Evolutionary conservation across 441 rosid species (phyloP).

Genomic region (Pelargonium fulgidum): DNA sequence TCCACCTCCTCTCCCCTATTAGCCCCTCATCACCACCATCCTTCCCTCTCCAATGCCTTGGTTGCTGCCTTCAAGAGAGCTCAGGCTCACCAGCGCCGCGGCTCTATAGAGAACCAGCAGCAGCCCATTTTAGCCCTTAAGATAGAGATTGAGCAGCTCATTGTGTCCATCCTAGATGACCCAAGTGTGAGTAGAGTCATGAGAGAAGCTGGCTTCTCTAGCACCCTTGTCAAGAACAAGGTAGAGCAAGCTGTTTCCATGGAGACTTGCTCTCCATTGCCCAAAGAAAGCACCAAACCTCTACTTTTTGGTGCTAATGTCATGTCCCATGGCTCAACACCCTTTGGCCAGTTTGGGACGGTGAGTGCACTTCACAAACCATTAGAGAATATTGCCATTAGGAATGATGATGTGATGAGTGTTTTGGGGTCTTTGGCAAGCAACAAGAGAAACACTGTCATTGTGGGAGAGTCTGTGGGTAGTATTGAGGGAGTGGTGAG

Average conservation of each 20-base stretch:
- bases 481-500: constrained; percentile 40
- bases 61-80: constrained; percentile 76
- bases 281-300: constrained; percentile 31
- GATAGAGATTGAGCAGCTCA: constrained; percentile 58
- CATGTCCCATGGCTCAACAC: constrained; percentile 21
- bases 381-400: constrained; percentile 22
- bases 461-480: constrained; percentile 40
- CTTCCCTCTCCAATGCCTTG: constrained; percentile 62
- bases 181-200: constrained; percentile 76
- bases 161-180: constrained; percentile 57
- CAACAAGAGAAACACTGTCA: constrained; percentile 43
- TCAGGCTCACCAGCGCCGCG: constrained; percentile 72
- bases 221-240: constrained; percentile 48
- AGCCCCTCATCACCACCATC: constrained; percentile 31
- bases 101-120: constrained; percentile 66
- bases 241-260: constrained; percentile 53
- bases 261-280: constrained; percentile 33
- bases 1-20: constrained; percentile 44
- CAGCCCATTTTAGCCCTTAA: constrained; percentile 65
- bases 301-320: constrained; percentile 12
- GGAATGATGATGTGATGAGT: constrained; percentile 34
- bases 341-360: constrained; percentile 25
- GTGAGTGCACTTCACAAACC: constrained; percentile 21
- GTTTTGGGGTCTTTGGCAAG: constrained; percentile 35
- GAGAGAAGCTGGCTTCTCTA: constrained; percentile 78